These are phyloP conservation scores for Eucalyptus pauciflora DNA, from an alignment of 345 rosid species.

Conservation along the genomic window DNA sequence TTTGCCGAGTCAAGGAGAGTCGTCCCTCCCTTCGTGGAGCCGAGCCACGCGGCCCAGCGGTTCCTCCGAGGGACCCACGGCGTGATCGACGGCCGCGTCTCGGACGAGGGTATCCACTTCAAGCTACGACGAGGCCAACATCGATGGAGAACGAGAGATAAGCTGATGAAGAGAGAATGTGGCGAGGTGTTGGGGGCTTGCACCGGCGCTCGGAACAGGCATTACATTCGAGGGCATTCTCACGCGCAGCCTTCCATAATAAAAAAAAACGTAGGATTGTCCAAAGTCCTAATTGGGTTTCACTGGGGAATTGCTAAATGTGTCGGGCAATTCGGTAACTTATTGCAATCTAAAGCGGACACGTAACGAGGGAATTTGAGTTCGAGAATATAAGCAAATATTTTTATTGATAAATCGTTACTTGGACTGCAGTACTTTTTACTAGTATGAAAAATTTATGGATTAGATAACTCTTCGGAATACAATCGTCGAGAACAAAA, in stretches of 20 bases:
- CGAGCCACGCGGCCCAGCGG: constrained; percentile 42
- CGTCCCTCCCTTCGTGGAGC: too few relatives aligned
- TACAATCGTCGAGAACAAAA: background rate
- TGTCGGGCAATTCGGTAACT: background rate
- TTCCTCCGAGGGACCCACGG: constrained; percentile 72
- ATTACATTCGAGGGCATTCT: constrained; percentile 93
- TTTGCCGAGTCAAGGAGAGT: too few relatives aligned
- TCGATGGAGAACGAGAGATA: too few relatives aligned
- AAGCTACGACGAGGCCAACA: constrained; percentile 1
- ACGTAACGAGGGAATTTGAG: background rate
- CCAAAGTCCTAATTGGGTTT: background rate
- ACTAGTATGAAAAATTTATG: rapidly evolving
- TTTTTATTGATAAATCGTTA: background rate
- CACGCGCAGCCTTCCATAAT: too few relatives aligned
- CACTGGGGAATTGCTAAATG: background rate
- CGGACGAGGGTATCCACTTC: constrained; percentile 84
- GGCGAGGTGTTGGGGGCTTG: too few relatives aligned
- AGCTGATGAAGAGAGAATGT: too few relatives aligned
- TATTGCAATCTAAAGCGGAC: background rate
- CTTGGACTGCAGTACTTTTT: background rate
- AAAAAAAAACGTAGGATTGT: too few relatives aligned
- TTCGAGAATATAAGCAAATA: background rate
- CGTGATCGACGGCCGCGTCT: constrained; percentile 65
- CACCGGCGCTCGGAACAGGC: background rate
- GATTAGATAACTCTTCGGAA: background rate